A percentile compares a stretch with the other conserved stretches of the same genome.
Conservation (phyloP, 2,329 filamentous ascomycete genomes). For the Hymenotorrendiella dingleyae region DNA sequence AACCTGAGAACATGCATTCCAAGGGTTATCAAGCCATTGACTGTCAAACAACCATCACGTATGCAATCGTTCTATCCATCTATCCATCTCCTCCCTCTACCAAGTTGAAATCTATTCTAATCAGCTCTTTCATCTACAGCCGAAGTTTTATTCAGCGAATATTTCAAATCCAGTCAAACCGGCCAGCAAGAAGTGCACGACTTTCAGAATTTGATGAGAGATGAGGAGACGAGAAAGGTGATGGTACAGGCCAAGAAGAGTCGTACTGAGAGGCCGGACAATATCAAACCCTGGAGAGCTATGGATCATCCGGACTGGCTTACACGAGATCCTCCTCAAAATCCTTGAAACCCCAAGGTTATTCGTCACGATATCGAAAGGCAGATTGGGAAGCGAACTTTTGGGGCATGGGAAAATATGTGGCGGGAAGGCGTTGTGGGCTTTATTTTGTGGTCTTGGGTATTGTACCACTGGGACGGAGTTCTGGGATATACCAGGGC, state of each 20-base stretch:
- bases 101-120: no score
- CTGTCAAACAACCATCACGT: slow-evolving; percentile 46
- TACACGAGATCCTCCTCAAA: slow-evolving; percentile 19
- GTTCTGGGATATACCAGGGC: no score
- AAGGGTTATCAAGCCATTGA: slow-evolving; percentile 46
- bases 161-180: slow-evolving; percentile 41
- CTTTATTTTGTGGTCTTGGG: no score
- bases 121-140: slow-evolving; percentile 35
- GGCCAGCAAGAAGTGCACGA: slow-evolving; percentile 47
- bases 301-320: slow-evolving; percentile 57
- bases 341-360: no score
- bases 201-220: slow-evolving; percentile 26
- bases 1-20: slow-evolving; percentile 44
- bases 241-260: slow-evolving; percentile 49
- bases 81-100: neutral
- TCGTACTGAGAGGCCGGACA: slow-evolving; percentile 46
- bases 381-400: no score
- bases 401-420: no score
- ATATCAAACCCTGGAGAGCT: slow-evolving; percentile 54
- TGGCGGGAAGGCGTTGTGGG: no score
- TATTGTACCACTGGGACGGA: no score
- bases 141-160: slow-evolving; percentile 41
- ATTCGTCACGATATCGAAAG: no score
- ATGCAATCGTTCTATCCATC: no score
- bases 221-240: slow-evolving; percentile 34